These are phyloP conservation scores for Protostelium mycophagum DNA, from an alignment of 78 protist species.

Conservation along the genomic window DNA sequence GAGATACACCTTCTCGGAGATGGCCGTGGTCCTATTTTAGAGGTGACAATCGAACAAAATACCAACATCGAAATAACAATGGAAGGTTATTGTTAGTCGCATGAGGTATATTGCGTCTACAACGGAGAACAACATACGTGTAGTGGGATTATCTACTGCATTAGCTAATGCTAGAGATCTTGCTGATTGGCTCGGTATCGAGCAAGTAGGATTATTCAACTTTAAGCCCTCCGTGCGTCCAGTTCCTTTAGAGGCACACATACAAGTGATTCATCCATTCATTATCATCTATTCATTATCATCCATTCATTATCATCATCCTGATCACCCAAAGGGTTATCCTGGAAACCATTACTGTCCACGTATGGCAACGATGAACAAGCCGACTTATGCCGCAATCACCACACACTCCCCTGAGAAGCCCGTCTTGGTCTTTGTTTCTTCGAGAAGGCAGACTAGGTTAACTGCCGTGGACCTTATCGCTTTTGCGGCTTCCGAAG, in stretches of 20 bases:
- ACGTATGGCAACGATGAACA: slow-evolving; percentile 99
- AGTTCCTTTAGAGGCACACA: slow-evolving; percentile 84
- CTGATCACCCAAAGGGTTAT: slow-evolving; percentile 59
- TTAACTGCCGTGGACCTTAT: slow-evolving; percentile 96
- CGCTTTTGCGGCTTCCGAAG: slow-evolving; percentile 66
- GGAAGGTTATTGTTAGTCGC: slow-evolving; percentile 74
- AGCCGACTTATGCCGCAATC: slow-evolving; percentile 93
- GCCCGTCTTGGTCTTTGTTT: slow-evolving; percentile 96
- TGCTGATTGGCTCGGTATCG: slow-evolving; percentile 78
- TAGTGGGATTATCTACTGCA: slow-evolving; percentile 79
- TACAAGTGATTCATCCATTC: slow-evolving; percentile 39
- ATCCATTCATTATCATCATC: background rate
- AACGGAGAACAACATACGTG: slow-evolving; percentile 55
- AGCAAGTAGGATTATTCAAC: slow-evolving; percentile 63
- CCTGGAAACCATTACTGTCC: slow-evolving; percentile 99
- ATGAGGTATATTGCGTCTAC: slow-evolving; percentile 86
- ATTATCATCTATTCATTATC: no score
- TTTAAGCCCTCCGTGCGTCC: slow-evolving; percentile 97
- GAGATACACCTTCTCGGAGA: slow-evolving; percentile 93
- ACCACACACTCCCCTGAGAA: slow-evolving; percentile 55
- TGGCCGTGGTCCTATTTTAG: slow-evolving; percentile 81
- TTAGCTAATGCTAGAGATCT: slow-evolving; percentile 86
- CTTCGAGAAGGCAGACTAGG: slow-evolving; percentile 98
- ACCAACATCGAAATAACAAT: no score
- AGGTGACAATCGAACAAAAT: background rate